Evolutionary conservation across 805 yeast genomes (phyloP).

Genomic region (Yamadazyma nakazawae): DNA sequence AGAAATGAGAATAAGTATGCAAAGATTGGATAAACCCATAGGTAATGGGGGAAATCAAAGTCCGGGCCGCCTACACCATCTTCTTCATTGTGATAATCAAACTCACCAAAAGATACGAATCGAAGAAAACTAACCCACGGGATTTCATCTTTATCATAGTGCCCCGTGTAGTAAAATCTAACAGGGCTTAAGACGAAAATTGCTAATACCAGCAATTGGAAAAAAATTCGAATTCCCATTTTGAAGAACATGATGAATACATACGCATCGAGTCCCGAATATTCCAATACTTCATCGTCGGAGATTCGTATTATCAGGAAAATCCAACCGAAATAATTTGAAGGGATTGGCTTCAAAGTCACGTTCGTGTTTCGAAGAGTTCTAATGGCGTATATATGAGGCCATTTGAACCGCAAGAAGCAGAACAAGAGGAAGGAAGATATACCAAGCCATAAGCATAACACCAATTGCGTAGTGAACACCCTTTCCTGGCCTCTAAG

Average conservation of each 20-base stretch:
- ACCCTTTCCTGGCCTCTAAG: conserved; percentile 45
- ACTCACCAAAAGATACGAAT: conserved; percentile 4
- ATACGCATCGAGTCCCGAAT: conserved; percentile 91
- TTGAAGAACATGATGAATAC: conserved; percentile 40
- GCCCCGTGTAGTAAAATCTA: conserved; percentile 39
- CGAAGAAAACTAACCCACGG: conserved; percentile 8
- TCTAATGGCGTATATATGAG: conserved; percentile 55
- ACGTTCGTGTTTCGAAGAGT: conserved; percentile 44
- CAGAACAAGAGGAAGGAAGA: conserved; percentile 49
- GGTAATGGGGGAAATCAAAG: conserved; percentile 37
- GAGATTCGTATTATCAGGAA: conserved; percentile 44
- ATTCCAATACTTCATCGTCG: conserved; percentile 76
- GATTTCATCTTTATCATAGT: conserved; percentile 40
- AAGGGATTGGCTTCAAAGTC: conserved; percentile 42
- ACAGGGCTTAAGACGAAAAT: conserved; percentile 35
- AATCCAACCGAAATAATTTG: conserved; percentile 50
- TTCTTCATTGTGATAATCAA: neutral
- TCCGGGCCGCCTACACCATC: neutral
- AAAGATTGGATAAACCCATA: conserved; percentile 54
- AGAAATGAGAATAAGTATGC: conserved; percentile 52
- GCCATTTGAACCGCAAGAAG: conserved; percentile 49
- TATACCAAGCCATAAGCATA: conserved; percentile 47
- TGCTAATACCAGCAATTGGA: conserved; percentile 61
- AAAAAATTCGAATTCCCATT: conserved; percentile 72
- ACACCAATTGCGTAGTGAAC: conserved; percentile 50